A percentile compares a stretch with the other conserved stretches of the same genome.
Conservation (phyloP, 83 land plant genomes). For the Isoetes engelmannii region DNA sequence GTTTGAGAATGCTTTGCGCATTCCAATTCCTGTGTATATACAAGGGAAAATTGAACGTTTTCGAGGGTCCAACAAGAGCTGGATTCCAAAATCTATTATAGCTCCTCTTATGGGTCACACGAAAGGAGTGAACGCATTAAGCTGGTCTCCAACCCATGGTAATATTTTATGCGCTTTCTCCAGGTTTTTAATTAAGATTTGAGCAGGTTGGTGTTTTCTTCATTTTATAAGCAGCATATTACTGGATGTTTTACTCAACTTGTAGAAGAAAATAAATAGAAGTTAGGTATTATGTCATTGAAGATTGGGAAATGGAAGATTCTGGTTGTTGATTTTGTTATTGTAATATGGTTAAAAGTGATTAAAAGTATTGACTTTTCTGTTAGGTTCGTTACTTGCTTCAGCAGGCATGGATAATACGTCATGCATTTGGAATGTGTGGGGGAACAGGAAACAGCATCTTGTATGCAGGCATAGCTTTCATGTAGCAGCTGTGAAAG, state of each 20-base stretch:
- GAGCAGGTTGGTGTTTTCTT: not conserved
- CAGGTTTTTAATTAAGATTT: not conserved
- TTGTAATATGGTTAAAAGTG: too few species aligned
- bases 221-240: not conserved
- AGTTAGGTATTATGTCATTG: not conserved
- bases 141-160: conserved; percentile 61
- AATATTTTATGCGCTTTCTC: not conserved
- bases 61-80: conserved; percentile 9
- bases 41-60: conserved; percentile 21
- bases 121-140: conserved; percentile 60
- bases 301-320: not conserved
- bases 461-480: conserved; percentile 37
- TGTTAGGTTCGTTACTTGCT: conserved; percentile 83
- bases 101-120: conserved; percentile 37
- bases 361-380: not conserved
- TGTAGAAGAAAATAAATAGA: not conserved
- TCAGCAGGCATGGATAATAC: conserved; percentile 81
- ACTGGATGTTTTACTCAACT: not conserved
- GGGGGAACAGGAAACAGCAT: conserved; percentile 45
- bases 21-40: conserved; percentile 36
- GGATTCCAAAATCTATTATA: conserved; percentile 26
- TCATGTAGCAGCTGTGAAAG: conserved; percentile 79
- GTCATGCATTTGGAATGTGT: conserved; percentile 74
- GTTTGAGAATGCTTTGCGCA: conserved; percentile 33
- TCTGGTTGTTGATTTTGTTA: not conserved